Evolutionary conservation across 495 filamentous ascomycete genomes (phyloP), one percentile per base, ranked within the genome.

Genomic region (Trichodelitschia bisporula): DNA sequence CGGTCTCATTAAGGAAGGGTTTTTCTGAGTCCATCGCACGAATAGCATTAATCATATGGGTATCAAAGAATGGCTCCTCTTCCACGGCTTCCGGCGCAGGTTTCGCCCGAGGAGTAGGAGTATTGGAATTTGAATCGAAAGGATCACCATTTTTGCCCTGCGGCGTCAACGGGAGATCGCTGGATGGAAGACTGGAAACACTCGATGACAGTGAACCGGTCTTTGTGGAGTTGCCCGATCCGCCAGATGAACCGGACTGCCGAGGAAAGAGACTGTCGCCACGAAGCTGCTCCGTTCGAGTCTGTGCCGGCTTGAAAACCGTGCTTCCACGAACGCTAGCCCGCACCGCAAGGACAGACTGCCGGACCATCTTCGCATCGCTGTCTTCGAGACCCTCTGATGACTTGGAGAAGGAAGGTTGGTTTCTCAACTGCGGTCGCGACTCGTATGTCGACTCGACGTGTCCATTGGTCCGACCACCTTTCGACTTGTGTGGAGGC

Each of bases 231-330:
- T n/a, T n/a, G n/a, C n/a, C n/a, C n/a, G n/a, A n/a, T n/a, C n/a
- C n/a, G n/a, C n/a, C n/a, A n/a, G n/a, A n/a, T n/a, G 11, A 4
- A 32, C 10, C 18, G 13, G 30, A 23, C 13, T 8, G 11, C 6
- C 9, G 21, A 18, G 9, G 10, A n/a, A 8, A 5, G 13, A 18
- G 9, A 10, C 5, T 6, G 10, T 21, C 10, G 11, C 18, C 77
- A 44, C 80, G 75, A 39, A 89, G 72, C 40, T 71, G 66, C 32
- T 71, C 17, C 15, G 31, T 15, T 26, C 11, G 37, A 38, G 2
- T 25, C 34, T 4, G 43, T 36, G 4, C 11, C 17, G 4, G 32
- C 35, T 9, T 20, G 23, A 3, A 26, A 14, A 2, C 35, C 21
- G 3, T 28, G 36, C 15, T 31, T 15, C 8, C 20, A 27, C 11